Conservation (phyloP, 306 rosid genomes). For the Potentilla sterilis region DNA sequence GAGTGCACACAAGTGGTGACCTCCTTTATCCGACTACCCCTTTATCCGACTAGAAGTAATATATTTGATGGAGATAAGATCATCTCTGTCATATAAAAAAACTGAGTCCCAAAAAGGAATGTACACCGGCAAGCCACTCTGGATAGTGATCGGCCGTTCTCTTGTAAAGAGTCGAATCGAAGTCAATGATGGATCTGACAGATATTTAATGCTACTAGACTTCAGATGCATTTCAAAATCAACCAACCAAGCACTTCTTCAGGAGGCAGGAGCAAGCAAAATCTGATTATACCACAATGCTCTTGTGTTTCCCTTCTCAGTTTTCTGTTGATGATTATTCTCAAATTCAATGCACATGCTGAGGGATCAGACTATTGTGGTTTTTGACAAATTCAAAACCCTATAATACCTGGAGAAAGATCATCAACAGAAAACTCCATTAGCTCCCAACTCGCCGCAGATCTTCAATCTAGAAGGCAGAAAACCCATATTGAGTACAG, state of each 20-base stretch:
- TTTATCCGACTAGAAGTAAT: background rate
- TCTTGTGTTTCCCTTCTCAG: background rate
- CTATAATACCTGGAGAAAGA: background rate
- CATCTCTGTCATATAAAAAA: background rate
- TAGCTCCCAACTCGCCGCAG: background rate
- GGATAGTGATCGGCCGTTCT: constrained; percentile 27
- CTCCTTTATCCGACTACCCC: background rate
- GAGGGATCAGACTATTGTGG: too few species aligned
- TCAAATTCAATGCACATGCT: too few species aligned
- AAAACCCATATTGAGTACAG: background rate
- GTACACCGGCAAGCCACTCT: background rate
- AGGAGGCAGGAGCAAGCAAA: background rate
- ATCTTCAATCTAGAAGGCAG: background rate
- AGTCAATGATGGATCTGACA: background rate
- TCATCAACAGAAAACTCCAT: background rate
- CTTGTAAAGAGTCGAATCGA: background rate
- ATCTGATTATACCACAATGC: background rate
- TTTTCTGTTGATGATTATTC: too few species aligned
- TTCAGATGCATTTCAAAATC: background rate
- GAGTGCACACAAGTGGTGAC: background rate
- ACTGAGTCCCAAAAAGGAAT: background rate
- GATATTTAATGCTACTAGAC: background rate
- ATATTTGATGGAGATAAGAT: background rate
- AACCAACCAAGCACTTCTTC: background rate
- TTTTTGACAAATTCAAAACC: too few species aligned